Base-by-base conservation (phyloP, 1,139 yeast species). In the Maudiozyma humilis region DNA sequence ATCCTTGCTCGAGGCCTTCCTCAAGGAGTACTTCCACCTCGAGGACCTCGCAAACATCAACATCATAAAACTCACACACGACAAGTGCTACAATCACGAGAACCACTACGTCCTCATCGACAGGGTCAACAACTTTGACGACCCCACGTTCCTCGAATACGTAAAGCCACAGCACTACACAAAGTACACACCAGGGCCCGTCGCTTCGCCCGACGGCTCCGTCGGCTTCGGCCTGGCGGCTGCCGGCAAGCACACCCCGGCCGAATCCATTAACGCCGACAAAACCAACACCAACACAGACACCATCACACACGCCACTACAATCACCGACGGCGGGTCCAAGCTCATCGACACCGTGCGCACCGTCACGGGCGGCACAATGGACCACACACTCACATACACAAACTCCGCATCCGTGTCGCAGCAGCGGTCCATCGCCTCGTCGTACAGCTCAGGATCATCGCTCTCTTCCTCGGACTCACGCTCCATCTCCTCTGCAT, bases 91-190 rank as follows among this genome's bases (percentile, higher is more conserved):
- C 43, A 57, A 60, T 46, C 60, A 59, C 36, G 65, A 62, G 46
- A 56, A 56, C 20, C 64, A 61, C 45, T 60, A 62, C 38, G 42
- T 61, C n/a, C 46, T 61, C 32, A 52, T 54, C 18, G 65, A 62
- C 46, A 51, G 47, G 6, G 36, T 51, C 20, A 54, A 59, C 44
- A 60, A 58, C 38, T 59, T 60, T 41, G 50, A 54, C 33, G 62
- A 59, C 36, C 51, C 54, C 23, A 44, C 50, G 15, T 57, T 59
- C 45, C 43, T 57, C 32, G 53, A 52, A 29, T 50, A 51, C 42
- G 52, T 49, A 1, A 51, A 49, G 34, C 41, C 51, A 13, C 39
- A 45, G 18, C 30, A 36, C 34, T 34, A 37, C 16, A 18, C n/a
- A n/a, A n/a, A 18, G 7, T n/a, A n/a, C n/a, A n/a, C n/a, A n/a